A percentile compares a stretch with the other conserved stretches of the same genome.
Conservation (phyloP, 2,329 filamentous ascomycete genomes). For the Decorospora gaudefroyi region DNA sequence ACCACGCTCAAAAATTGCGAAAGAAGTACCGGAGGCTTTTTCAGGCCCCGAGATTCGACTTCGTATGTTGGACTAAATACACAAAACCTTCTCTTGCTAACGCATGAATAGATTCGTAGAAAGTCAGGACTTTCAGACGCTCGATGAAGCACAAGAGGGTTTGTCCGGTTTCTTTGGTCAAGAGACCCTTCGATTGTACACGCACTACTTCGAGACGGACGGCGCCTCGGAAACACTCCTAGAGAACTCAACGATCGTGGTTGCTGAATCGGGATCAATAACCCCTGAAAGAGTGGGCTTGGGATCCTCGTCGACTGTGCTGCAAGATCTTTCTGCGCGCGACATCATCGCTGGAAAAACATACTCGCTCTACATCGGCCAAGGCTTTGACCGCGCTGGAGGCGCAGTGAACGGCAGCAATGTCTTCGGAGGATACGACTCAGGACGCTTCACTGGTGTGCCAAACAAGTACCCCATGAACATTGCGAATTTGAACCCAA, state of each 20-base stretch:
- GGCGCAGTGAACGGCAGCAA: constrained; percentile 51
- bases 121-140: constrained; percentile 28
- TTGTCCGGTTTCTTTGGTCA: constrained; percentile 39
- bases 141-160: constrained; percentile 30
- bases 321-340: constrained; percentile 44
- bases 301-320: constrained; percentile 48
- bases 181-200: constrained; percentile 48
- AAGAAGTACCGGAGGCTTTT: constrained; percentile 44
- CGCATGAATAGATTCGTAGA: constrained; percentile 29
- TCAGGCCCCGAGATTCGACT: constrained; percentile 35
- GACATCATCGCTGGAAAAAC: constrained; percentile 48
- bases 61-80: constrained; percentile 30
- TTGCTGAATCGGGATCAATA: constrained; percentile 40
- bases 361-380: constrained; percentile 52
- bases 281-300: constrained; percentile 48
- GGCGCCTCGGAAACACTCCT: constrained; percentile 45
- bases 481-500: constrained; percentile 37
- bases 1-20: constrained; percentile 42
- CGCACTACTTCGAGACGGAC: constrained; percentile 49
- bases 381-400: constrained; percentile 49
- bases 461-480: constrained; percentile 45
- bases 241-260: constrained; percentile 42
- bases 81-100: constrained; percentile 14
- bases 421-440: constrained; percentile 53
- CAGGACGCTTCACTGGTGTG: constrained; percentile 48